A percentile compares a stretch with the other conserved stretches of the same genome.
These are phyloP conservation scores for Macrophomina tecta DNA, from an alignment of 2,329 filamentous ascomycete species.

Conservation along the genomic window DNA sequence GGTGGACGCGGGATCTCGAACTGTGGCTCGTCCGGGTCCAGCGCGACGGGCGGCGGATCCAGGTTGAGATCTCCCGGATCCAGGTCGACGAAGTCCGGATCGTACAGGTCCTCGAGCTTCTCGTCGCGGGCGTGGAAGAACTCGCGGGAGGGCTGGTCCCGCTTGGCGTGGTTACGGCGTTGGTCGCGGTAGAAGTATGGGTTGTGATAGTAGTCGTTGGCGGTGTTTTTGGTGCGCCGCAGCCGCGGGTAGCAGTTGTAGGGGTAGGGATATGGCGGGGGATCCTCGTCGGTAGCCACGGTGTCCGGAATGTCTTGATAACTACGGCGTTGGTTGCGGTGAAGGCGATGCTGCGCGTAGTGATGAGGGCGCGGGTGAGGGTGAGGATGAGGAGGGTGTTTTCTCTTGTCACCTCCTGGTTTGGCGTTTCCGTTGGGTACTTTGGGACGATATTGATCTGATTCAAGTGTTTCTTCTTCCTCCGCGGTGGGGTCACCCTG, in stretches of 20 bases:
- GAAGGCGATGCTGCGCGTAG: not conserved
- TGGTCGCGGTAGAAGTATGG: not conserved
- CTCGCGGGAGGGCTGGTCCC: not conserved
- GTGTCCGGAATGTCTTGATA: not conserved
- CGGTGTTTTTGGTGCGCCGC: not conserved
- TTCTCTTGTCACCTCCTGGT: not conserved
- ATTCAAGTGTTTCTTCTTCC: not conserved
- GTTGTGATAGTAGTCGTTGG: slow-evolving; percentile 8
- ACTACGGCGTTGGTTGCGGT: not conserved
- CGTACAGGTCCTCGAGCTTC: not conserved
- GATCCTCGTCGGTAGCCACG: not conserved
- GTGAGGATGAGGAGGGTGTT: not conserved
- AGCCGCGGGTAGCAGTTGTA: not conserved
- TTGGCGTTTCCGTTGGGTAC: not conserved
- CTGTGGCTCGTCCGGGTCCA: not conserved
- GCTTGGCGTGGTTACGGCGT: not conserved
- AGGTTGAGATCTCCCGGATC: not conserved
- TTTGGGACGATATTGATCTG: not conserved
- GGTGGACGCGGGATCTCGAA: not conserved
- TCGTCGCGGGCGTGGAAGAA: not conserved
- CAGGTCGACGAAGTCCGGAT: not conserved
- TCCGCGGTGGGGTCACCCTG: not conserved
- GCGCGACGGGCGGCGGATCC: not conserved
- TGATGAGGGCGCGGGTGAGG: not conserved
- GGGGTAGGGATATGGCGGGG: not conserved